These are phyloP conservation scores for Poteriospumella lacustris DNA, from an alignment of 108 stramenopile species.

Conservation along the genomic window DNA sequence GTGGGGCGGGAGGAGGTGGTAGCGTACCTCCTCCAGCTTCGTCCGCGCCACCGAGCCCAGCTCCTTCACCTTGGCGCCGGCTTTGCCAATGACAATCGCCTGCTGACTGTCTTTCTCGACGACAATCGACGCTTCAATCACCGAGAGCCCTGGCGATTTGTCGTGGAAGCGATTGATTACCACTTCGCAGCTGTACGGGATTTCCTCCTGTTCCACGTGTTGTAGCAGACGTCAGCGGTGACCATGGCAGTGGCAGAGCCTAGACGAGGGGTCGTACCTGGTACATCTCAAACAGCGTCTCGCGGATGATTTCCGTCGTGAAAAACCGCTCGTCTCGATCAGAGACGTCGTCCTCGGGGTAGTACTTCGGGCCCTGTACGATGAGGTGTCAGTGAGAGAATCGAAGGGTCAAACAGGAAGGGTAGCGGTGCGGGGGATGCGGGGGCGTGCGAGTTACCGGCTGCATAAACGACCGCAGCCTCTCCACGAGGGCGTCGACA, in stretches of 20 bases:
- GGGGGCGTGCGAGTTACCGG: no score
- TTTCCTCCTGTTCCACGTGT: slow-evolving; percentile 74
- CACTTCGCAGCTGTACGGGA: slow-evolving; percentile 92
- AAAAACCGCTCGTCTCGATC: slow-evolving; percentile 78
- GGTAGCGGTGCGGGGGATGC: no score
- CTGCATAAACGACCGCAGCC: no score
- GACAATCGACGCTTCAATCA: slow-evolving; percentile 67
- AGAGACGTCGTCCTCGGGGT: slow-evolving; percentile 65
- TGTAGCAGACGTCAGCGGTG: no score
- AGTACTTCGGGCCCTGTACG: slow-evolving; percentile 33
- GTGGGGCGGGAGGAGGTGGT: neutral
- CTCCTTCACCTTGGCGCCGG: slow-evolving; percentile 73
- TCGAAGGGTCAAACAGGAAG: no score
- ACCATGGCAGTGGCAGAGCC: no score
- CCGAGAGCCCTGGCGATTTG: slow-evolving; percentile 48
- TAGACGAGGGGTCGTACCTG: no score
- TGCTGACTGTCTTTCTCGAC: slow-evolving; percentile 85
- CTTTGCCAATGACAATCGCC: slow-evolving; percentile 80
- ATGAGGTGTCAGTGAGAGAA: no score
- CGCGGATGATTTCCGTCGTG: slow-evolving; percentile 74
- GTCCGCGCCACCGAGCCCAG: slow-evolving; percentile 71
- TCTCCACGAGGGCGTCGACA: slow-evolving; percentile 54
- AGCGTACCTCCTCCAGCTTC: slow-evolving; percentile 38
- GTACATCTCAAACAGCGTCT: slow-evolving; percentile 62
- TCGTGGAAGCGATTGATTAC: slow-evolving; percentile 74